Evolutionary conservation across 495 filamentous ascomycete genomes (phyloP).

Genomic region (Podospora pseudopauciseta): DNA sequence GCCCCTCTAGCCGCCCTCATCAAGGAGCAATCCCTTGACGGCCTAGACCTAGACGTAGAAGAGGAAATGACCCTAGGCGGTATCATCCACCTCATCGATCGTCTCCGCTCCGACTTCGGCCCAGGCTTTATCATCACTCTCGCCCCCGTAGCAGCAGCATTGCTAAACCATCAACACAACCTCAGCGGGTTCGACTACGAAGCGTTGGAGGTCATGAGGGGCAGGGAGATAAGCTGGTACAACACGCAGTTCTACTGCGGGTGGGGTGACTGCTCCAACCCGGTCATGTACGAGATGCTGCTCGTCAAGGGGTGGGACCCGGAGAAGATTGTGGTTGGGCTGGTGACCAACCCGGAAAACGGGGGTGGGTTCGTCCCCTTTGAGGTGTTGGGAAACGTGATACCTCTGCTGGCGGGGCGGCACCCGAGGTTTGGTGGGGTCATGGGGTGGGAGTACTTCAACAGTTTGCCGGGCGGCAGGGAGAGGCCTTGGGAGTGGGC

Average conservation of each 20-base stretch:
- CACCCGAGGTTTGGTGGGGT: slow-evolving; percentile 64
- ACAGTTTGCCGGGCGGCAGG: slow-evolving; percentile 58
- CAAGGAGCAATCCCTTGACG: slow-evolving; percentile 59
- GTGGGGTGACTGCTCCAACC: slow-evolving; percentile 60
- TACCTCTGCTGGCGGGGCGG: slow-evolving; percentile 36
- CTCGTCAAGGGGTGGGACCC: slow-evolving; percentile 77
- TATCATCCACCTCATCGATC: slow-evolving; percentile 68
- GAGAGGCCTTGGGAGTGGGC: slow-evolving; percentile 68
- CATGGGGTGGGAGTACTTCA: slow-evolving; percentile 89
- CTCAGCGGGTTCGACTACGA: slow-evolving; percentile 75
- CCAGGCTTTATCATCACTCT: slow-evolving; percentile 68
- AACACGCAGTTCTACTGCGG: slow-evolving; percentile 86
- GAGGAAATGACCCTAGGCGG: slow-evolving; percentile 71
- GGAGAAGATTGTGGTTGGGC: slow-evolving; percentile 66
- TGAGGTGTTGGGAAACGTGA: slow-evolving; percentile 31
- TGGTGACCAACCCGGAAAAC: slow-evolving; percentile 73
- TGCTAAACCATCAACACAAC: slow-evolving; percentile 53
- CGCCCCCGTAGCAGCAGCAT: slow-evolving; percentile 72
- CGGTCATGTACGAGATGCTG: slow-evolving; percentile 61
- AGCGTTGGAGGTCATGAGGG: slow-evolving; percentile 62
- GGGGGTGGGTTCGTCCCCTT: slow-evolving; percentile 49
- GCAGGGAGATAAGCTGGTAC: slow-evolving; percentile 70
- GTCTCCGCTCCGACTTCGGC: slow-evolving; percentile 70
- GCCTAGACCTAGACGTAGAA: slow-evolving; percentile 82
- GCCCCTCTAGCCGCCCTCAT: slow-evolving; percentile 58